These are phyloP conservation scores for Pueraria montana DNA, from an alignment of 306 rosid genomes.

Conservation along the genomic window DNA sequence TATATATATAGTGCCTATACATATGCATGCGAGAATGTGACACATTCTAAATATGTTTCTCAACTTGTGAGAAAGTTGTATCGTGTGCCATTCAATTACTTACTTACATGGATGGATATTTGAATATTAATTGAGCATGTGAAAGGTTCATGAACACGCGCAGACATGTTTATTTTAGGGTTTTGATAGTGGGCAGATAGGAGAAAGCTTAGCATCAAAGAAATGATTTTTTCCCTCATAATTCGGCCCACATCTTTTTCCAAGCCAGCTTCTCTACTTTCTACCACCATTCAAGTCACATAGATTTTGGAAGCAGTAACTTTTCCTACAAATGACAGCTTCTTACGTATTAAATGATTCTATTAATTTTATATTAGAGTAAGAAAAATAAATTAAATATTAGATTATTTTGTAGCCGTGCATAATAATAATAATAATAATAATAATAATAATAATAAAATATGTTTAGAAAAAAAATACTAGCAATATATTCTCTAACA, in stretches of 20 bases:
- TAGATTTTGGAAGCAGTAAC: slow-evolving; percentile 8
- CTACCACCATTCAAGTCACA: slow-evolving; percentile 18
- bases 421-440: too few species aligned
- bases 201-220: slow-evolving; percentile 51
- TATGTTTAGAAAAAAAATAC: too few species aligned
- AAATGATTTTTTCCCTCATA: background rate
- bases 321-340: background rate
- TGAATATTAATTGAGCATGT: background rate
- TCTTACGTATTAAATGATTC: background rate
- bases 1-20: background rate
- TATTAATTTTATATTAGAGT: background rate
- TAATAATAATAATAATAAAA: too few species aligned
- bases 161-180: background rate
- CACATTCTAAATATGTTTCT: background rate
- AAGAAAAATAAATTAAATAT: background rate
- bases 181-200: background rate
- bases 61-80: too few species aligned
- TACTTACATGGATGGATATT: background rate
- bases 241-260: background rate
- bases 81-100: background rate
- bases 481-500: too few species aligned
- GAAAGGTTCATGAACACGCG: background rate
- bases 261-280: slow-evolving; percentile 39
- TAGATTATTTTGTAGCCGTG: background rate
- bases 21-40: background rate